Evolutionary conservation across 345 rosid genomes (phyloP).

Genomic region (Hypericum androsaemum): DNA sequence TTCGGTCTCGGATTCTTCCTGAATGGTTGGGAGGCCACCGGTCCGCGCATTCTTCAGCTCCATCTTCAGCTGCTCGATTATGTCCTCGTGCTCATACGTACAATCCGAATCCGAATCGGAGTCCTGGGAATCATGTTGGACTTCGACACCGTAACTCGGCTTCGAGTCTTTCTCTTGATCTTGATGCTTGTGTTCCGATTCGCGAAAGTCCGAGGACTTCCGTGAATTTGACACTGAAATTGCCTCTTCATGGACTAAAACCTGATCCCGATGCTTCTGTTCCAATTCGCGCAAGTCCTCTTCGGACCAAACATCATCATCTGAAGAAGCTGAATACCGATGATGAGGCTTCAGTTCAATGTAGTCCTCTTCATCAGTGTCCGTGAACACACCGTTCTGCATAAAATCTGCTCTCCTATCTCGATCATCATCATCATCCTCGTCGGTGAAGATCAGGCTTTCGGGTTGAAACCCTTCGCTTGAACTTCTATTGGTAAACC

Average conservation of each 20-base stretch:
- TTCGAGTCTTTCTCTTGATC: conserved; percentile 8
- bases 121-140: conserved; percentile 13
- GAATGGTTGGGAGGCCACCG: conserved; percentile 72
- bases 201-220: conserved; percentile 6
- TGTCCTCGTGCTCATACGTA: conserved; percentile 40
- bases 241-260: background rate
- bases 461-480: conserved; percentile 15
- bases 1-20: conserved; percentile 54
- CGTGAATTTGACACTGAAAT: background rate
- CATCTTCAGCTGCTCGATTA: conserved; percentile 52
- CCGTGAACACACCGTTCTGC: conserved; percentile 7
- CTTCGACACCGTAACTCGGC: conserved; percentile 6
- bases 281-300: conserved; percentile 6
- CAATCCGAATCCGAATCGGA: conserved; percentile 24
- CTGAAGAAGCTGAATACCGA: conserved; percentile 14
- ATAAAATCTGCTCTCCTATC: conserved; percentile 3
- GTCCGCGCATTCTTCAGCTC: conserved; percentile 53
- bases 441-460: conserved; percentile 4
- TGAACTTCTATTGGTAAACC: conserved; percentile 15
- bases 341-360: conserved; percentile 34
- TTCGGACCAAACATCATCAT: conserved; percentile 6
- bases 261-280: too few species aligned
- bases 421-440: conserved; percentile 11
- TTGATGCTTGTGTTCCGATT: too few species aligned
- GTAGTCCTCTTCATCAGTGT: conserved; percentile 34